A percentile compares a stretch with the other conserved stretches of the same genome.
Conservation (phyloP, 148 eudicot species). For the Polygonum maritimum region DNA sequence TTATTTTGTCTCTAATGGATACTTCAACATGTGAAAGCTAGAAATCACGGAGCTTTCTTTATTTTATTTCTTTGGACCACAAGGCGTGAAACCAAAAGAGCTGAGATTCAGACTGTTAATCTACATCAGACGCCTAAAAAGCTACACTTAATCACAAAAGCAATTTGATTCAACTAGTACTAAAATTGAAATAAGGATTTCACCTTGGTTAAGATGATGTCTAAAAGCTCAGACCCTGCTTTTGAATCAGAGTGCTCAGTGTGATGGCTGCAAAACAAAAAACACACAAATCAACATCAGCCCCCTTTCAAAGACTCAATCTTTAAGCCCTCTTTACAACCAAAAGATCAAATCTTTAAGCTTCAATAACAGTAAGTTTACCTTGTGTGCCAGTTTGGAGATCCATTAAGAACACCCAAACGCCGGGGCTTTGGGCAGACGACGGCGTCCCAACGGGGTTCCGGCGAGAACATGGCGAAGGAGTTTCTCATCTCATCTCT, state of each 20-base stretch:
- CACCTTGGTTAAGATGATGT: conserved; percentile 72
- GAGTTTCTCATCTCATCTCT: conserved; percentile 45
- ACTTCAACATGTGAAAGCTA: not conserved
- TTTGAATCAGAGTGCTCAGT: conserved; percentile 58
- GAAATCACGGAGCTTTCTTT: not conserved
- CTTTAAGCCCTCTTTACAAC: not conserved
- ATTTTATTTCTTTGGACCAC: not conserved
- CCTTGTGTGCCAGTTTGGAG: conserved; percentile 58
- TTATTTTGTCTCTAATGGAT: not conserved
- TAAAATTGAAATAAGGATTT: not conserved
- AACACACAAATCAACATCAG: not conserved
- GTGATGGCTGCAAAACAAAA: conserved; percentile 45
- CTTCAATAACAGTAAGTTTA: not conserved
- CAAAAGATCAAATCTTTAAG: not conserved
- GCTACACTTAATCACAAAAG: not conserved
- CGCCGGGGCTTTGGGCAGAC: conserved; percentile 95
- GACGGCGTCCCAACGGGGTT: conserved; percentile 20
- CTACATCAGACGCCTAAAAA: not conserved
- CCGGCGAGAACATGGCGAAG: conserved; percentile 14
- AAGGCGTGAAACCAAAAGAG: not conserved
- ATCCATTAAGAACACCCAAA: conserved; percentile 25
- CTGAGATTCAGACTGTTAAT: not conserved
- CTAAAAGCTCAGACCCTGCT: conserved; percentile 84
- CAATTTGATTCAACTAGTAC: not conserved
- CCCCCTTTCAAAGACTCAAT: not conserved